These are phyloP conservation scores for Aegilops speltoides DNA, from an alignment of 176 grass and related monocot species.

Conservation along the genomic window DNA sequence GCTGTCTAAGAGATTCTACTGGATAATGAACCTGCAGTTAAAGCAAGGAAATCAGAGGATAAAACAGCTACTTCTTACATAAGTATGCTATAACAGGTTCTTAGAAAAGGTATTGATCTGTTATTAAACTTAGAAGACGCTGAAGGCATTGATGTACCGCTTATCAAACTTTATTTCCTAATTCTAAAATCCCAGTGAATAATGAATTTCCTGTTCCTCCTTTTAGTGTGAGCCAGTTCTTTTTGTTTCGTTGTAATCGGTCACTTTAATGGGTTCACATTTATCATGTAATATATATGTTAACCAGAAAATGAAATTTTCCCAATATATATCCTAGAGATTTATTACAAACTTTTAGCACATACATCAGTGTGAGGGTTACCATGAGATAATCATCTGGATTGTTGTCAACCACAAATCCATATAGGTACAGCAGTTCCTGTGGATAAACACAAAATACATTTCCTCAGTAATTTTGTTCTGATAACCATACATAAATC, in stretches of 20 bases:
- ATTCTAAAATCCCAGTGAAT: background rate
- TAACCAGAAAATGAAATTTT: constrained; percentile 3
- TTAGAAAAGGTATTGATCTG: background rate
- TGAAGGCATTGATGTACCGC: background rate
- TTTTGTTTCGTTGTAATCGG: background rate
- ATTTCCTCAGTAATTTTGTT: constrained; percentile 16
- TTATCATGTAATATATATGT: background rate
- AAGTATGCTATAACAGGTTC: background rate
- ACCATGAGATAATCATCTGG: constrained; percentile 97
- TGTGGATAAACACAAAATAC: constrained; percentile 42
- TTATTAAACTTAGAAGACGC: background rate
- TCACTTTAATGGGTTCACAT: background rate
- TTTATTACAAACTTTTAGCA: constrained; percentile 12
- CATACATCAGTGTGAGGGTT: constrained; percentile 34
- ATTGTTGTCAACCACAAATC: constrained; percentile 90
- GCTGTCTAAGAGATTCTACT: constrained; percentile 69
- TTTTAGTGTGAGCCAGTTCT: background rate
- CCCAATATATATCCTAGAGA: constrained; percentile 2
- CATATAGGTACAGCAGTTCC: constrained; percentile 93
- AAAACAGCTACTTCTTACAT: constrained; percentile 9
- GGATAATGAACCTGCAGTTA: constrained; percentile 82
- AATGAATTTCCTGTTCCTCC: background rate
- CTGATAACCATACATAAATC: background rate
- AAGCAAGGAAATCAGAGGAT: constrained; percentile 24
- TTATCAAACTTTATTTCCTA: background rate